Base-by-base conservation (phyloP, 345 rosid species). In the Turritis glabra region DNA sequence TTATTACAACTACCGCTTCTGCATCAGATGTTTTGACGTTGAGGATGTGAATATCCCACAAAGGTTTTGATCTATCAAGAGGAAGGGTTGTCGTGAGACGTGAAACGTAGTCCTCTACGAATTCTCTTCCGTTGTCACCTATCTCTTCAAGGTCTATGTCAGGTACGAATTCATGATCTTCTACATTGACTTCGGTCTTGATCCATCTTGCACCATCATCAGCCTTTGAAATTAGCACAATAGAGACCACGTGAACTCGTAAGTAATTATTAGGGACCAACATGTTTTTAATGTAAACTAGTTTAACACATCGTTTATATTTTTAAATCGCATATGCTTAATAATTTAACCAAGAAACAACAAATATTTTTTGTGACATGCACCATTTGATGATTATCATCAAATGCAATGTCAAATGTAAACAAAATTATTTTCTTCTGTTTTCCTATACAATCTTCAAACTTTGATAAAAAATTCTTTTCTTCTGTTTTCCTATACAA, bases 11-110 rank as follows among this genome's bases (percentile, higher is more conserved):
- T 0, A 75, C 18, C 0, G 92, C 80, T 72, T 87, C 86, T 10
- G 97, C 92, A 23, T 87, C 87, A 0, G 80, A 72, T 15, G 89
- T 87, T 71, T 68, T 82, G 17, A 85, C 62, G 37, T 90, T 88
- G 5, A 90, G 85, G 44, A 91, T 52, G 74, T 89, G 97, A 30
- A 91, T 62, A 33, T 91, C 92, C 92, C 94, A 91, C 14, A 87
- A 53, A 2, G 94, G 97, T 51, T 80, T 81, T 7, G 89, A 79
- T 33, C 51, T 4, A 71, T 88, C 90, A 38, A 91, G 12, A 3
- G 88, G 85, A 7, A 67, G 30, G 27, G 74, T 74, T 13, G 88
- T n/a, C 8, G 47, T 80, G 11, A 87, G 78, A 56, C 82, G 59
- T 1, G 94, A 84, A 15, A 80, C 32, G 66, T 91, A 87, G 59